A percentile compares a stretch with the other conserved stretches of the same genome.
phyloP scores from a whole-genome alignment of 2,329 filamentous ascomycete genomes.

The Thermoascus crustaceus region DNA sequence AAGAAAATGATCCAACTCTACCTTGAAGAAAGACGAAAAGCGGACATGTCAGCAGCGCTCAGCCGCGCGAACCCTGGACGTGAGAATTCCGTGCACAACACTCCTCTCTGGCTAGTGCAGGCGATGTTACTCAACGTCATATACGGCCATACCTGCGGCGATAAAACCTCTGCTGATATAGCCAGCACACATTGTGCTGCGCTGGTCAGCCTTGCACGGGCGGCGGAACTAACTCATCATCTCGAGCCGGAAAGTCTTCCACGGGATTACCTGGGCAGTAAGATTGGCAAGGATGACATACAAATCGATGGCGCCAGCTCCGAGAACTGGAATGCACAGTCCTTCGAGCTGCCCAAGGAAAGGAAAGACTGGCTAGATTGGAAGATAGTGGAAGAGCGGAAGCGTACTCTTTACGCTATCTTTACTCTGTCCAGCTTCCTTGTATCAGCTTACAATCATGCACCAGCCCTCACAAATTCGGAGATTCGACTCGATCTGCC shows the following conservation, averaged over 20 bases:
- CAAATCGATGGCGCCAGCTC: conserved; percentile 18
- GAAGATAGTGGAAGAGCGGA: conserved; percentile 83
- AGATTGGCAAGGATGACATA: no score
- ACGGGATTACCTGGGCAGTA: conserved; percentile 37
- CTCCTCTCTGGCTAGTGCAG: conserved; percentile 90
- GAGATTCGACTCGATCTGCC: conserved; percentile 84
- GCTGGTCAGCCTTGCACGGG: conserved; percentile 80
- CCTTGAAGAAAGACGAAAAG: conserved; percentile 81
- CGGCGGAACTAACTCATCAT: conserved; percentile 62
- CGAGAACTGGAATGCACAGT: conserved; percentile 22
- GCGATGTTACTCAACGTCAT: conserved; percentile 95
- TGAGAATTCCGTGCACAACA: conserved; percentile 60
- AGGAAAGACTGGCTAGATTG: conserved; percentile 71
- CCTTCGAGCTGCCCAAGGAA: conserved; percentile 27
- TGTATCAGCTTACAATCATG: conserved; percentile 87
- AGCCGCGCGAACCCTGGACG: conserved; percentile 44
- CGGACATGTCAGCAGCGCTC: conserved; percentile 60
- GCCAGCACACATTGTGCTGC: conserved; percentile 87
- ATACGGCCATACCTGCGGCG: conserved; percentile 89
- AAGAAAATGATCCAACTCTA: conserved; percentile 95
- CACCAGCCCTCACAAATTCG: conserved; percentile 84
- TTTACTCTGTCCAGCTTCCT: conserved; percentile 87
- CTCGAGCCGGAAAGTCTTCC: conserved; percentile 30
- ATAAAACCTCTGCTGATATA: conserved; percentile 83
- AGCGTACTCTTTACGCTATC: conserved; percentile 83